phyloP scores from a whole-genome alignment of 208 protist species.

The Trypanosoma cruzi region DNA sequence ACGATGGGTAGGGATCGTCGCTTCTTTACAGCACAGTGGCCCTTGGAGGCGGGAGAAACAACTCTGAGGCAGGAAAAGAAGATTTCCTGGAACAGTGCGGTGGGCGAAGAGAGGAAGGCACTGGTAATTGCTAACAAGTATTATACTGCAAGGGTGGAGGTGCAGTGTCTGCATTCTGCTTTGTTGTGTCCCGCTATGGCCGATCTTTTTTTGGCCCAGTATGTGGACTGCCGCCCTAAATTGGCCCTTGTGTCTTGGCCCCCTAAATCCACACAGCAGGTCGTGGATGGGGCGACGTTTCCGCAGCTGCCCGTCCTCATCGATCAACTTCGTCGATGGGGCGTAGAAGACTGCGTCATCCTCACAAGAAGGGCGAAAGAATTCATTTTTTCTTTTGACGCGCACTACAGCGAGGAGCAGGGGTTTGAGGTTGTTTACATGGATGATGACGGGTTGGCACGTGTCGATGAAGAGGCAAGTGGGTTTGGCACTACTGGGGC shows the following conservation, averaged over 20 bases:
- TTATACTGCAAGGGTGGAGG: constrained; percentile 39
- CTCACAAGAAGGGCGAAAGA: neutral
- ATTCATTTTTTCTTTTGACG: constrained; percentile 33
- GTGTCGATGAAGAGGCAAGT: constrained; percentile 19
- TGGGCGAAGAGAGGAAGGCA: neutral
- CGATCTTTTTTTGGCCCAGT: constrained; percentile 50
- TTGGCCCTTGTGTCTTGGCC: constrained; percentile 30
- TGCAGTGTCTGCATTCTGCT: constrained; percentile 38
- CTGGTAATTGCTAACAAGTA: constrained; percentile 49
- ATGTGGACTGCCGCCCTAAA: constrained; percentile 12
- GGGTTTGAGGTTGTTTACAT: constrained; percentile 41
- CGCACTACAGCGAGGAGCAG: constrained; percentile 37
- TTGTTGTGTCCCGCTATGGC: constrained; percentile 37
- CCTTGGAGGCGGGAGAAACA: neutral
- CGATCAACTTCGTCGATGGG: constrained; percentile 21
- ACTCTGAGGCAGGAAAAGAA: neutral
- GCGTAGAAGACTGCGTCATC: constrained; percentile 11
- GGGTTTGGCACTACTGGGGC: constrained; percentile 31
- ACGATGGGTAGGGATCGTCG: constrained; percentile 3
- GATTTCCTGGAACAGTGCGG: neutral
- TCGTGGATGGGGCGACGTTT: constrained; percentile 7
- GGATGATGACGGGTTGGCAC: neutral
- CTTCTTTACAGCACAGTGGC: constrained; percentile 23
- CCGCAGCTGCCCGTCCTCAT: constrained; percentile 39
- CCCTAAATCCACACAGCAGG: neutral